Evolutionary conservation across 371 early-diverging fungal genomes (phyloP).

Genomic region (Apophysomyces variabilis): DNA sequence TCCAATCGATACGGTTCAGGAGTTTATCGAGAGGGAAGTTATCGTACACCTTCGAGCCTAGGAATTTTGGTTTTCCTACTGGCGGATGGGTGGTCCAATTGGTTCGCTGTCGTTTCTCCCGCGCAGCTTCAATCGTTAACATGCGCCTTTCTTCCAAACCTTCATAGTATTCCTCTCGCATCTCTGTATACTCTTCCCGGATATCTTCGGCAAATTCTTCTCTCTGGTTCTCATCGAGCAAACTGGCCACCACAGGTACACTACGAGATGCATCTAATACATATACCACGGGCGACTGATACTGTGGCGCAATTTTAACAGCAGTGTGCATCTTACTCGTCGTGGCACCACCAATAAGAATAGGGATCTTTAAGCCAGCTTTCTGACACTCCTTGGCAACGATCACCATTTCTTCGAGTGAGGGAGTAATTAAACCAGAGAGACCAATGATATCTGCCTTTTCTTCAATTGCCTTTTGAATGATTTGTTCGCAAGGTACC

Average conservation of each 20-base stretch:
- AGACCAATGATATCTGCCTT: constrained; percentile 92
- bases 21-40: constrained; percentile 74
- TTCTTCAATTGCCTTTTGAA: constrained; percentile 81
- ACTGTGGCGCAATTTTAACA: constrained; percentile 92
- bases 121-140: constrained; percentile 69
- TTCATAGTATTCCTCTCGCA: constrained; percentile 92
- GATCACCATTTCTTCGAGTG: constrained; percentile 94
- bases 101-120: constrained; percentile 65
- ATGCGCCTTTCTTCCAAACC: constrained; percentile 84
- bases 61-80: constrained; percentile 76
- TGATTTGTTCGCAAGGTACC: constrained; percentile 90
- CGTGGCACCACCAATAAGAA: constrained; percentile 94
- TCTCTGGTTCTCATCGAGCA: constrained; percentile 74
- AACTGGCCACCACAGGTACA: constrained; percentile 80
- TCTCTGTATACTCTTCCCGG: constrained; percentile 90
- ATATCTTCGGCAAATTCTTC: constrained; percentile 88
- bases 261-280: constrained; percentile 83
- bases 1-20: constrained; percentile 90
- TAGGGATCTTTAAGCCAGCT: constrained; percentile 83
- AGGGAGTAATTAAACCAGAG: constrained; percentile 92
- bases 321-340: constrained; percentile 96
- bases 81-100: constrained; percentile 65
- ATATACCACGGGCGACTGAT: constrained; percentile 71
- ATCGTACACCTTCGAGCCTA: constrained; percentile 82
- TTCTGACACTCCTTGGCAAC: constrained; percentile 92